These are phyloP conservation scores for Plasmodium reichenowi DNA, from an alignment of 169 alveolate species.

Conservation along the genomic window DNA sequence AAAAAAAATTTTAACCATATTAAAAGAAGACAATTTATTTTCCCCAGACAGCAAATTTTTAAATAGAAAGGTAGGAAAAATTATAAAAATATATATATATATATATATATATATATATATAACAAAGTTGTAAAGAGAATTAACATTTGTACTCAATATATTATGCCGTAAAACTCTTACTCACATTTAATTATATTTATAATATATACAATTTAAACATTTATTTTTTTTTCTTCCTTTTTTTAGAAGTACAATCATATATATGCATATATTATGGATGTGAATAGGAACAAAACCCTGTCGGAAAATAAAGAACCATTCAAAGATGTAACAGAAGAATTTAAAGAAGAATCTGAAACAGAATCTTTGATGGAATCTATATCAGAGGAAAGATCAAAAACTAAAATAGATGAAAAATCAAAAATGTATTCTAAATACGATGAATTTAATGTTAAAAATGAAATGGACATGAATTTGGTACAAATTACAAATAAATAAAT, in stretches of 20 bases:
- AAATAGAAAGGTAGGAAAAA: slow-evolving; percentile 48
- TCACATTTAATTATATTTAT: not conserved
- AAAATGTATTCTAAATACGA: slow-evolving; percentile 1
- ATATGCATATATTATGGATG: slow-evolving; percentile 67
- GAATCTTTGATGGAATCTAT: slow-evolving; percentile 61
- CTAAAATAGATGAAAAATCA: slow-evolving; percentile 11
- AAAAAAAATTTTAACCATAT: slow-evolving; percentile 56
- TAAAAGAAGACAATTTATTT: slow-evolving; percentile 72
- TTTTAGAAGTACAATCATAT: slow-evolving; percentile 62
- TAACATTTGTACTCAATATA: too few species aligned
- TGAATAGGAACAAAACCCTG: slow-evolving; percentile 13
- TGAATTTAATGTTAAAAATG: slow-evolving; percentile 5
- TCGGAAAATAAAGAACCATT: slow-evolving; percentile 12
- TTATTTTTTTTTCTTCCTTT: not conserved
- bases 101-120: slow-evolving; percentile 4
- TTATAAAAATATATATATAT: not conserved
- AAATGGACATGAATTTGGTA: slow-evolving; percentile 59
- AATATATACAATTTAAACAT: not conserved
- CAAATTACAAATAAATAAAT: not conserved
- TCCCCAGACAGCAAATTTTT: slow-evolving; percentile 60
- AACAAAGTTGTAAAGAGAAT: too few species aligned
- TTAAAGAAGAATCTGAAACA: slow-evolving; percentile 50
- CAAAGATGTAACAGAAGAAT: slow-evolving; percentile 4
- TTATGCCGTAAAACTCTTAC: not conserved
- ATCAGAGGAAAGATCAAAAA: slow-evolving; percentile 20